Evolutionary conservation across 768 basidiomycete species (phyloP).

Genomic region (Lactarius hengduanensis): DNA sequence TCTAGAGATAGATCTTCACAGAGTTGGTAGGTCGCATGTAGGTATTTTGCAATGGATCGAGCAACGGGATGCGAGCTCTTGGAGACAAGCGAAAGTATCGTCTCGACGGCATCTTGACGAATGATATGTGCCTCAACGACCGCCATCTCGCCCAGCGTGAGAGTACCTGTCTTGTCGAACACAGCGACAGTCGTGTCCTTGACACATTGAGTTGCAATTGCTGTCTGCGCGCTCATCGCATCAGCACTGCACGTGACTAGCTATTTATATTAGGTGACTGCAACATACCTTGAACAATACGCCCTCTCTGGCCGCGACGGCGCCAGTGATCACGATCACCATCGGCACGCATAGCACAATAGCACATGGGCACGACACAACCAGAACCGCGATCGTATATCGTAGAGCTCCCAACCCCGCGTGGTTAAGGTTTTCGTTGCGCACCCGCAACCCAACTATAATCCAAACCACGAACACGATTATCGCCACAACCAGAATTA

Average conservation of each 20-base stretch:
- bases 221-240: constrained; percentile 14
- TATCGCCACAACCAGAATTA: constrained; percentile 43
- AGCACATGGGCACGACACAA: constrained; percentile 55
- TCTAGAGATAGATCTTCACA: constrained; percentile 14
- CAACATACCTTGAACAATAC: constrained; percentile 35
- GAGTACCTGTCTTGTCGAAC: constrained; percentile 63
- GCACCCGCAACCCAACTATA: constrained; percentile 36
- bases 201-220: constrained; percentile 16
- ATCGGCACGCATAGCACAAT: constrained; percentile 40
- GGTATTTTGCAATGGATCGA: constrained; percentile 36
- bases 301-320: constrained; percentile 36
- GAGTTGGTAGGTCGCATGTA: constrained; percentile 26
- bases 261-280: not conserved
- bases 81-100: constrained; percentile 36
- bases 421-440: constrained; percentile 30
- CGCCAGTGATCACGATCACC: constrained; percentile 38
- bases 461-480: constrained; percentile 42
- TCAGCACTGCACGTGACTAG: not conserved
- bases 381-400: constrained; percentile 51
- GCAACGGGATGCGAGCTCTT: constrained; percentile 41
- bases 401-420: constrained; percentile 43
- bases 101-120: constrained; percentile 31
- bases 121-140: constrained; percentile 39
- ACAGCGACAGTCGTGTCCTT: constrained; percentile 45
- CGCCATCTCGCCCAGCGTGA: constrained; percentile 44